Evolutionary conservation across 2,329 filamentous ascomycete genomes (phyloP), one percentile per base, ranked within the genome.

Genomic region (Albifimbria verrucaria): DNA sequence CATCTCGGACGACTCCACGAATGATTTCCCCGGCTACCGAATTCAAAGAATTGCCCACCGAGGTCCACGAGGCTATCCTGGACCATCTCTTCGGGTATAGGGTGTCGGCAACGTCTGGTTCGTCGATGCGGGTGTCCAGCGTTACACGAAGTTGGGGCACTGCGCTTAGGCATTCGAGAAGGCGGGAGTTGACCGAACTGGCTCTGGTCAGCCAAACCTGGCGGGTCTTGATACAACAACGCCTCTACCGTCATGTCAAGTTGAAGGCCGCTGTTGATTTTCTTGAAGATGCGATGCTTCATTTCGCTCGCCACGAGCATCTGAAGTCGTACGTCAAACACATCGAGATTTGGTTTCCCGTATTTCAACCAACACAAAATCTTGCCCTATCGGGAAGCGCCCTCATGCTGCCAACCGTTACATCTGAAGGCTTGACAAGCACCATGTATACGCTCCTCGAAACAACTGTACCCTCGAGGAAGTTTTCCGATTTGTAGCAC

Each of bases 331-430:
- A 89, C 59, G 83, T 91, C 55, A 85, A 84, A 58, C 88, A 91
- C 62, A 80, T 90, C 54, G 88, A 91, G 68, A 77, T 90, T 42
- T 91, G 88, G 87, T 88, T 91, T 56, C 88, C 88, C 3, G 87
- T 90, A 41, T 91, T 88, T 61, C 80, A 86, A 58, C 82, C 81
- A 20, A 79, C 77, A 12, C 74, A 76, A 53, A 70, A 74, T 10
- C 70, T 77, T 5, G 62, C 72, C 41, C 69, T 73, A 4, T 59
- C 74, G 20, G 73, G 75, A 17, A 73, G 74, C 41, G 73, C 72
- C 1, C 70, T 77, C 49, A 68, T 74, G 2, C 67, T 81, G 10
- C 80, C 79, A 7, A 79, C 75, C 1, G 75, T 82, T n/a, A 79
- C 78, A 2, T 74, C 75, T 41, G 79, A 82, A 54, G 79, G 80